Percentiles rank a stretch among this genome's conserved stretches.
Conservation (phyloP, 108 stramenopile species). For the Conticribra weissflogii region DNA sequence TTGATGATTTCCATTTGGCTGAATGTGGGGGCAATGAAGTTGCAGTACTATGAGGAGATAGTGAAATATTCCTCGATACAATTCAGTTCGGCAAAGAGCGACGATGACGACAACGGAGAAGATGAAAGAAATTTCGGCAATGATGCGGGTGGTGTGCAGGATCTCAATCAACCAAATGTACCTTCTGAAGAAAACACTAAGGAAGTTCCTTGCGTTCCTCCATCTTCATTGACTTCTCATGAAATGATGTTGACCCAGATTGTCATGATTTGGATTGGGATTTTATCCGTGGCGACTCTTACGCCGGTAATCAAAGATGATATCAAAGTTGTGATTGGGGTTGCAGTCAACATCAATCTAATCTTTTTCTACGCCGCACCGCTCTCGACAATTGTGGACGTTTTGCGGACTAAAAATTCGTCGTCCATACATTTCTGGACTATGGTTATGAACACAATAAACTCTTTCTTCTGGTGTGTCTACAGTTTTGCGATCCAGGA, state of each 20-base stretch:
- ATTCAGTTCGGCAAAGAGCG: not conserved
- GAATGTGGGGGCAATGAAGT: slow-evolving; percentile 72
- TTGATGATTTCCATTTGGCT: slow-evolving; percentile 64
- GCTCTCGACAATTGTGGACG: slow-evolving; percentile 33
- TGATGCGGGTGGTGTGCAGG: slow-evolving; percentile 5
- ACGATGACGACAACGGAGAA: not conserved
- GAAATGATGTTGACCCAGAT: slow-evolving; percentile 29
- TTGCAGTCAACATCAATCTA: slow-evolving; percentile 51
- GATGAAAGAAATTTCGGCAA: slow-evolving; percentile 5
- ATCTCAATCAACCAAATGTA: slow-evolving; percentile 1
- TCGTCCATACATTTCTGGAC: slow-evolving; percentile 70
- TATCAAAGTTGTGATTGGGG: slow-evolving; percentile 38
- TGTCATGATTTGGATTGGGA: slow-evolving; percentile 28
- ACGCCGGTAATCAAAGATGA: slow-evolving; percentile 17
- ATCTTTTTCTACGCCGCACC: slow-evolving; percentile 48
- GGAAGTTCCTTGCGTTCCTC: not conserved
- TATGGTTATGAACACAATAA: slow-evolving; percentile 75
- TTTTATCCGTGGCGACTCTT: slow-evolving; percentile 33
- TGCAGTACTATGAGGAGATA: slow-evolving; percentile 60
- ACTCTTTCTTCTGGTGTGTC: slow-evolving; percentile 73
- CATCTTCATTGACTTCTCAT: slow-evolving; percentile 33
- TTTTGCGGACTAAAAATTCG: slow-evolving; percentile 45
- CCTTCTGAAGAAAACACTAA: not conserved
- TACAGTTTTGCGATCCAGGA: slow-evolving; percentile 75
- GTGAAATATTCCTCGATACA: slow-evolving; percentile 25